These are phyloP conservation scores for Phytophthora citrophthora DNA, from an alignment of 352 stramenopile genomes.

Conservation along the genomic window DNA sequence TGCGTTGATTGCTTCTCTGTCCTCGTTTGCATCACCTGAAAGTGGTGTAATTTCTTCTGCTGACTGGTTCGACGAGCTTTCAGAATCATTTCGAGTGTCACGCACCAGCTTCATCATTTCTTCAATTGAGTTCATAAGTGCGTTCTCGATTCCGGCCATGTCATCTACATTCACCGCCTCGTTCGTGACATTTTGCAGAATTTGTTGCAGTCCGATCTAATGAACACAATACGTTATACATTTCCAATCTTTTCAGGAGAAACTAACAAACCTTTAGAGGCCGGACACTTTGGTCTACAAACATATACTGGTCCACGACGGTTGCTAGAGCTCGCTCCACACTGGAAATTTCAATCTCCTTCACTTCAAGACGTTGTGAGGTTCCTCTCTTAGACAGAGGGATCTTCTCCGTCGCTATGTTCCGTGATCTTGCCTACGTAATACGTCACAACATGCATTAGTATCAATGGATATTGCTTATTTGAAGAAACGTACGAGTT, in stretches of 20 bases:
- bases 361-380: conserved; percentile 72
- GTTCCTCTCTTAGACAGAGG: conserved; percentile 69
- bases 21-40: conserved; percentile 10
- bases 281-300: conserved; percentile 77
- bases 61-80: conserved; percentile 19
- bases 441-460: background rate
- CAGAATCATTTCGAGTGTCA: conserved; percentile 33
- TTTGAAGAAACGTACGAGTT: conserved; percentile 53
- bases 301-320: conserved; percentile 86
- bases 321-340: conserved; percentile 67
- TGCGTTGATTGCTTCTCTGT: background rate
- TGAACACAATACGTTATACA: background rate
- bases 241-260: background rate
- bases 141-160: conserved; percentile 59
- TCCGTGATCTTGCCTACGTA: conserved; percentile 52
- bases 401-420: conserved; percentile 52
- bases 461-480: background rate
- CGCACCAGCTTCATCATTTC: conserved; percentile 80
- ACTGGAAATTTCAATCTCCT: conserved; percentile 69
- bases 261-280: conserved; percentile 67
- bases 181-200: conserved; percentile 79
- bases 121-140: conserved; percentile 67
- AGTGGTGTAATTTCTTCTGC: conserved; percentile 1
- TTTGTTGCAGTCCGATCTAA: conserved; percentile 83
- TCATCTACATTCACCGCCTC: conserved; percentile 77